Conservation (phyloP, 169 alveolate species). For the Cryptosporidium sp. region DNA sequence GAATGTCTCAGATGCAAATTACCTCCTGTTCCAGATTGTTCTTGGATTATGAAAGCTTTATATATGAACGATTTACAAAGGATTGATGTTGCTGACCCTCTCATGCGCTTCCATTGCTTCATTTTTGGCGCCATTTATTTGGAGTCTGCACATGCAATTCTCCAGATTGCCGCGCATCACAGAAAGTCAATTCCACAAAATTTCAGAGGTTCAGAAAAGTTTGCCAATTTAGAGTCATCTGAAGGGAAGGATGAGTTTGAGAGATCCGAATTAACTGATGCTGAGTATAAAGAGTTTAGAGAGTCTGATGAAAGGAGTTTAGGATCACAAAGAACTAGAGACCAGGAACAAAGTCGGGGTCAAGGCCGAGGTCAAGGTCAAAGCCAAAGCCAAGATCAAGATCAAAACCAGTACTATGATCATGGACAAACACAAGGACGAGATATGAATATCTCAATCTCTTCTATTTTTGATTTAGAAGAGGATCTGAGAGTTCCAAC, state of each 20-base stretch:
- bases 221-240: neutral
- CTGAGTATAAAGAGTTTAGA: neutral
- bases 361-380: neutral
- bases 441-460: slow-evolving; percentile 9
- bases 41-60: slow-evolving; percentile 81
- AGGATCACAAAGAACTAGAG: neutral
- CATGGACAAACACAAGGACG: neutral
- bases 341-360: neutral
- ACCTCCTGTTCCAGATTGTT: slow-evolving; percentile 83
- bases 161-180: slow-evolving; percentile 75
- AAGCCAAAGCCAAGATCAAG: neutral
- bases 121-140: slow-evolving; percentile 78
- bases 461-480: slow-evolving; percentile 58
- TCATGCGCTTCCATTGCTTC: slow-evolving; percentile 84
- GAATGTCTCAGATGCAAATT: slow-evolving; percentile 49
- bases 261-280: neutral
- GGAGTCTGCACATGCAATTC: slow-evolving; percentile 72
- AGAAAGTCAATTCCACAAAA: slow-evolving; percentile 28
- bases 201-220: neutral
- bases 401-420: neutral
- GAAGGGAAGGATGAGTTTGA: neutral
- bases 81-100: slow-evolving; percentile 84
- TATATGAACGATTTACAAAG: slow-evolving; percentile 86
- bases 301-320: neutral
- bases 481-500: slow-evolving; percentile 71